Percentiles rank a stretch among this genome's conserved stretches.
phyloP scores from a whole-genome alignment of 2,329 filamentous ascomycete genomes.

The Triangularia verruculosa region DNA sequence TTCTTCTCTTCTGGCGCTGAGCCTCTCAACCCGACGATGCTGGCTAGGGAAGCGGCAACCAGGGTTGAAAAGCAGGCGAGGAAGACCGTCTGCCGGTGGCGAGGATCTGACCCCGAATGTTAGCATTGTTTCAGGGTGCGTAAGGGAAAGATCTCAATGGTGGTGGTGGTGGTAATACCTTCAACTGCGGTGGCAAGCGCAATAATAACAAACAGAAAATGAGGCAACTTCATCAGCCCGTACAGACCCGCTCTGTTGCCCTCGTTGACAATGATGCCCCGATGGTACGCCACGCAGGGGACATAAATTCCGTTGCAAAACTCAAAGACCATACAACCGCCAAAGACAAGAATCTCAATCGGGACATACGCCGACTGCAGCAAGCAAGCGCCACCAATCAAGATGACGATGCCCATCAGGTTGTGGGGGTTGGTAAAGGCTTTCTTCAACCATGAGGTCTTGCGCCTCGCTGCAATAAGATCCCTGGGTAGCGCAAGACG shows the following conservation, averaged over 20 bases:
- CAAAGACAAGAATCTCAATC: background rate
- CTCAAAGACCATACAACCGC: background rate
- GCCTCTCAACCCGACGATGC: background rate
- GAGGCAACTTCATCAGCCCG: background rate
- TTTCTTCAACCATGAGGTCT: background rate
- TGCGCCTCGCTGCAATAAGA: no score
- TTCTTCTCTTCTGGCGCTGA: background rate
- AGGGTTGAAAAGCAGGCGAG: background rate
- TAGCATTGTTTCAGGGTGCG: no score
- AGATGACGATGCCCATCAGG: background rate
- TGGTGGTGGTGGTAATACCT: background rate
- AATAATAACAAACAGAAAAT: background rate
- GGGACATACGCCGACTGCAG: background rate
- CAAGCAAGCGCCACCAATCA: background rate
- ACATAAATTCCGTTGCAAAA: constrained; percentile 1
- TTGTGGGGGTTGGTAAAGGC: background rate
- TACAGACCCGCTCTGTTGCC: background rate
- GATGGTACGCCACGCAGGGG: background rate
- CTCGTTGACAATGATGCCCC: background rate
- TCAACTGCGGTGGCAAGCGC: background rate
- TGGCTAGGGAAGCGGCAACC: background rate
- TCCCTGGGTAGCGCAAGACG: background rate
- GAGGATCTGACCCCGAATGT: background rate
- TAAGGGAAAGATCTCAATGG: no score
- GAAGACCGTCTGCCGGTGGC: background rate